Evolutionary conservation across 2,329 filamentous ascomycete genomes (phyloP).

Genomic region (Aspergillus tubingensis): DNA sequence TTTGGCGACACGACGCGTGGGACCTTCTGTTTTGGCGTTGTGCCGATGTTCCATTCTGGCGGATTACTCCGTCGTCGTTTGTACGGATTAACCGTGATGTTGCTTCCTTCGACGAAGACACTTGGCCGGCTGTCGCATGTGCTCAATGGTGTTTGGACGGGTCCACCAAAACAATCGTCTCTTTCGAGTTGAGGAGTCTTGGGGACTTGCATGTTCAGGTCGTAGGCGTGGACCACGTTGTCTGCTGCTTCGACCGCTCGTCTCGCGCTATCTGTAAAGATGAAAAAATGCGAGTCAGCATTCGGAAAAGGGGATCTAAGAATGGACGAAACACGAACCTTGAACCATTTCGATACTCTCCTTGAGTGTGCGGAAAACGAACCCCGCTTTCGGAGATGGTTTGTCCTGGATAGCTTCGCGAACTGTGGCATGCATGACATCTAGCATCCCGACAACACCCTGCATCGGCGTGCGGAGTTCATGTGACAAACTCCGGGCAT

Average conservation of each 20-base stretch:
- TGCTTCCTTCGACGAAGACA: conserved; percentile 46
- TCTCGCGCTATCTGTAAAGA: conserved; percentile 63
- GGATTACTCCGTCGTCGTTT: conserved; percentile 49
- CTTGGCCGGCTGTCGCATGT: conserved; percentile 40
- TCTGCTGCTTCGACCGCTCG: conserved; percentile 72
- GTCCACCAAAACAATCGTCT: conserved; percentile 35
- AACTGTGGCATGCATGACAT: conserved; percentile 74
- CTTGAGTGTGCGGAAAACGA: conserved; percentile 64
- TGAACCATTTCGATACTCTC: conserved; percentile 72
- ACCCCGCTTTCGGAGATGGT: conserved; percentile 51
- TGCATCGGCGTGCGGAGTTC: conserved; percentile 75
- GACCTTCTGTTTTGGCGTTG: conserved; percentile 40
- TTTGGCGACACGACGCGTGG: conserved; percentile 34
- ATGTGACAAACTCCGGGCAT: conserved; percentile 71
- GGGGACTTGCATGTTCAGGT: conserved; percentile 74
- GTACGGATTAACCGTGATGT: conserved; percentile 46
- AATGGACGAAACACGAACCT: conserved; percentile 45
- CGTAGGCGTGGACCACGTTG: conserved; percentile 74
- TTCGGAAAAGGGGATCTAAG: background rate
- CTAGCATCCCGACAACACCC: conserved; percentile 73
- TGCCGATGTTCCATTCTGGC: conserved; percentile 36
- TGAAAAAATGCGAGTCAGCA: conserved; percentile 7
- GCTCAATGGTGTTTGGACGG: conserved; percentile 24
- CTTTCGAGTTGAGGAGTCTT: conserved; percentile 56
- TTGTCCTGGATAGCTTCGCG: conserved; percentile 64